These are phyloP conservation scores for Saksenaea oblongispora DNA, from an alignment of 371 early-diverging fungal species.

Conservation along the genomic window DNA sequence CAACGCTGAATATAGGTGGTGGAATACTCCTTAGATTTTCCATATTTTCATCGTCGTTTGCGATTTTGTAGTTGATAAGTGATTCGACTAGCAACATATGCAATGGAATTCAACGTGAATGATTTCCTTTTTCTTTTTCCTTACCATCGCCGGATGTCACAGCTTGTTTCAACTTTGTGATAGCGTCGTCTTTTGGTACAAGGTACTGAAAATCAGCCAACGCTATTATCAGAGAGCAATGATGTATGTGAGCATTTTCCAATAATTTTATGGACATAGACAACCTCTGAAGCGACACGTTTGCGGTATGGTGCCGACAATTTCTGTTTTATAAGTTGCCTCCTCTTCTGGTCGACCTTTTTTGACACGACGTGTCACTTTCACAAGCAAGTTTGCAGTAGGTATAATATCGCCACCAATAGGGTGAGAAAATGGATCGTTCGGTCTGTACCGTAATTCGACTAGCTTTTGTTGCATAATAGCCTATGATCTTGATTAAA, in stretches of 20 bases:
- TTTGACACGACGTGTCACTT: slow-evolving; percentile 57
- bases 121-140: background rate
- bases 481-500: slow-evolving; percentile 4
- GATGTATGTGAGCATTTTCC: background rate
- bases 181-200: slow-evolving; percentile 42
- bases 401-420: slow-evolving; percentile 55
- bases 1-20: slow-evolving; percentile 56
- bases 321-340: slow-evolving; percentile 31
- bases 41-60: slow-evolving; percentile 29
- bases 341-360: slow-evolving; percentile 31
- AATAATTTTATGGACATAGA: background rate
- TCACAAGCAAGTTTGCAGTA: slow-evolving; percentile 56
- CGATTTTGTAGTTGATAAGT: slow-evolving; percentile 37
- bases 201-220: slow-evolving; percentile 63
- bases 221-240: slow-evolving; percentile 23
- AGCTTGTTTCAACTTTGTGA: slow-evolving; percentile 34
- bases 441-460: slow-evolving; percentile 53
- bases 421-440: slow-evolving; percentile 67
- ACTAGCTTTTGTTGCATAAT: slow-evolving; percentile 22
- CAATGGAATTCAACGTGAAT: background rate
- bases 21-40: slow-evolving; percentile 42
- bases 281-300: slow-evolving; percentile 58
- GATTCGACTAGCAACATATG: slow-evolving; percentile 21
- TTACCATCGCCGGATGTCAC: slow-evolving; percentile 50
- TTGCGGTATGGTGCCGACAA: slow-evolving; percentile 49